Base-by-base conservation (phyloP, 2,329 filamentous ascomycete genomes). In the Talaromyces sp. region DNA sequence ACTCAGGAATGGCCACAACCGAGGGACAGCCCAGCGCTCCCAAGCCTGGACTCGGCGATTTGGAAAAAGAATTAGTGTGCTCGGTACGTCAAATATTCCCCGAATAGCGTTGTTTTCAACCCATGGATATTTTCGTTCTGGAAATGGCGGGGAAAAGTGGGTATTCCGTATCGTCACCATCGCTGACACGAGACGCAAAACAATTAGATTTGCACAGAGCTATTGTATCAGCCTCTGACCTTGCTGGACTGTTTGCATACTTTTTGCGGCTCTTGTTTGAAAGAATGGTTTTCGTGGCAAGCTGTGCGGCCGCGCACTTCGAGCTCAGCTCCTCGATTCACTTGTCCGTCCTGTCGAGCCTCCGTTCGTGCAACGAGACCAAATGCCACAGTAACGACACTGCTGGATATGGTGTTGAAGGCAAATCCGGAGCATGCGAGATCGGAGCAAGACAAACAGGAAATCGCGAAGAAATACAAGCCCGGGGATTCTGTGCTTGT, bases 41-140 rank as follows among this genome's bases (percentile, higher is more conserved):
- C 36, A 62, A 59, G 52, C 61, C 59, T 56, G 64, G 64, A 36
- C 68, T 72, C 60, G 80, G 78, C 70, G 91, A 96, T 76, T 83
- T 97, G 69, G 95, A 97, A 80, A 94, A 89, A 77, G 95, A 99
- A 84, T 82, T 98, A 79, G 93, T 89, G 59, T 98, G 94, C 81
- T 96, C 94, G 74, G 93, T 96, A 84, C 79, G 90, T 86, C 23
- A 12, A 5, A 47, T 56, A 57, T 63, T 60, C 61, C 42, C 57
- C 61, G 65, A 61, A 58, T 62, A 23, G 59, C 42, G 28, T 61
- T 62, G 61, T 57, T 61, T 65, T 61, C 56, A 54, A 63, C 55
- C 36, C 34, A 31, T 18, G 53, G 60, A 34, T 31, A 36, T 42
- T 60, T 33, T 61, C 50, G 31, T 53, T 50, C 27, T 63, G 54